Conservation (phyloP, 805 yeast genomes). For the Nakazawaea siamensis region DNA sequence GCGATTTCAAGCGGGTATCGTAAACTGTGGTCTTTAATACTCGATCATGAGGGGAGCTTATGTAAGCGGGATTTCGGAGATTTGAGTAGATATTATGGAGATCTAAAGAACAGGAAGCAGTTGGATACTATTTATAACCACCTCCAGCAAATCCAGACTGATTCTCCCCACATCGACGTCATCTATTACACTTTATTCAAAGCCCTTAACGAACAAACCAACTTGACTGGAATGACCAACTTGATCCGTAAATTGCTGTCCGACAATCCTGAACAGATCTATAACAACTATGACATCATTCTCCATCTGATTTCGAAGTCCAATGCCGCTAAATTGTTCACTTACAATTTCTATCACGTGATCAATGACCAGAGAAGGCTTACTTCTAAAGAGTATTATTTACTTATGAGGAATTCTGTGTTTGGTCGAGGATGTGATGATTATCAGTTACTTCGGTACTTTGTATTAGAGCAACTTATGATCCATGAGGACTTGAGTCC, state of each 20-base stretch:
- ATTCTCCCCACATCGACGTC: background rate
- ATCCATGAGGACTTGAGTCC: constrained; percentile 1
- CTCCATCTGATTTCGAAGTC: constrained; percentile 7
- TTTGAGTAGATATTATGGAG: background rate
- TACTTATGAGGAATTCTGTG: constrained; percentile 1
- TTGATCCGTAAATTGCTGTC: background rate
- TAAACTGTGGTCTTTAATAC: no score
- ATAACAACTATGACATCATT: background rate
- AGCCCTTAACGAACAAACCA: constrained; percentile 2
- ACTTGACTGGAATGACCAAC: constrained; percentile 1
- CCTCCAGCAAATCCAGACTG: no score
- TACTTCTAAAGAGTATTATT: constrained; percentile 1
- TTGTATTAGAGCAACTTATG: constrained; percentile 1
- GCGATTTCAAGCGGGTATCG: no score
- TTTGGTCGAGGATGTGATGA: constrained; percentile 4
- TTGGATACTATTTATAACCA: no score
- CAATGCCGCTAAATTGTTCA: constrained; percentile 5
- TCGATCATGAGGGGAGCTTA: no score
- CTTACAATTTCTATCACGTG: constrained; percentile 3
- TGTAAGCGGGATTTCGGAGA: no score
- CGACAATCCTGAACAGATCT: background rate
- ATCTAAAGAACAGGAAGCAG: no score
- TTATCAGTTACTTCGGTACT: constrained; percentile 1
- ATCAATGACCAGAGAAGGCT: background rate
- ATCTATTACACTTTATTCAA: constrained; percentile 4